Percentiles rank a stretch among this genome's conserved stretches.
Conservation (phyloP, 257 asterid species). For the Verbascum thapsus region DNA sequence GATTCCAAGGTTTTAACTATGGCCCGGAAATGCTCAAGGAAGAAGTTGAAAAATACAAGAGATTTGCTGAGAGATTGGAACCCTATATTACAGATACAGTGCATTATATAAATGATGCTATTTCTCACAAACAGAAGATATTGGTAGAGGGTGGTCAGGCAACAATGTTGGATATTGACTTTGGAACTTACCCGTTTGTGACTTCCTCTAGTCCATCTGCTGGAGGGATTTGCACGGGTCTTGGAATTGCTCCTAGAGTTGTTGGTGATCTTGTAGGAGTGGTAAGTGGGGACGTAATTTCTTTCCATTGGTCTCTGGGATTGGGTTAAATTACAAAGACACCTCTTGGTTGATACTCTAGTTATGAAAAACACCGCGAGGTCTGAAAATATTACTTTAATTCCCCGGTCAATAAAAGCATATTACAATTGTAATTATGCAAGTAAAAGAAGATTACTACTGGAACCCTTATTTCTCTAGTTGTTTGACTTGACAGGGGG, state of each 20-base stretch:
- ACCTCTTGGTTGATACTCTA: no score
- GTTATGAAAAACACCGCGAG: no score
- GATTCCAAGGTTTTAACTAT: slow-evolving; percentile 52
- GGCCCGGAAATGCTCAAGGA: slow-evolving; percentile 60
- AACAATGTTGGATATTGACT: slow-evolving; percentile 67
- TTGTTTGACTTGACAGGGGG: no score
- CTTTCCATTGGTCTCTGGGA: neutral
- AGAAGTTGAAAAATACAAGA: slow-evolving; percentile 58
- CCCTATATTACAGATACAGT: slow-evolving; percentile 63
- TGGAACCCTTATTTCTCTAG: no score
- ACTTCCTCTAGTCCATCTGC: slow-evolving; percentile 74
- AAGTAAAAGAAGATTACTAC: no score
- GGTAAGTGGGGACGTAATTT: slow-evolving; percentile 36
- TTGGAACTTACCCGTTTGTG: slow-evolving; percentile 70
- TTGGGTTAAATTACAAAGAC: neutral
- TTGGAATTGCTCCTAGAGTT: slow-evolving; percentile 66
- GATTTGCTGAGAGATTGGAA: slow-evolving; percentile 60
- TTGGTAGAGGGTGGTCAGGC: slow-evolving; percentile 78
- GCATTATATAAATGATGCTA: slow-evolving; percentile 55
- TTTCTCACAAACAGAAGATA: slow-evolving; percentile 50
- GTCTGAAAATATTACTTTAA: no score
- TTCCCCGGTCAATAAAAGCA: no score
- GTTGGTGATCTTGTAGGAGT: slow-evolving; percentile 72
- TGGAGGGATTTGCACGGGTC: slow-evolving; percentile 73
- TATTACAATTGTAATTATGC: no score